phyloP scores from a whole-genome alignment of 2,329 filamentous ascomycete genomes.

The Colletotrichum sp. region DNA sequence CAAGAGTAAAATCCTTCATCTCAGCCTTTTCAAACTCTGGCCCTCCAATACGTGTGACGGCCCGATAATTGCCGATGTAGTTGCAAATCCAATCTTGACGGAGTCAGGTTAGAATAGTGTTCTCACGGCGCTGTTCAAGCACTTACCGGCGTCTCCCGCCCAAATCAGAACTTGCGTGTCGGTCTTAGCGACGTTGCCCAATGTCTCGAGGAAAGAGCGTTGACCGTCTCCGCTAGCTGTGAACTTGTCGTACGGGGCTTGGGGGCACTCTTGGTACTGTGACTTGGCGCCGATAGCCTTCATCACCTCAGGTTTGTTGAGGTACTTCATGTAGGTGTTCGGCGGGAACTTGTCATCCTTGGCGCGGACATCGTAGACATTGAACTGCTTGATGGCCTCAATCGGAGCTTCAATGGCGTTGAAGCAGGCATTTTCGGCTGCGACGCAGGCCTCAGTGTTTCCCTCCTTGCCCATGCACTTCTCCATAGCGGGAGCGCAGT shows the following conservation, averaged over 20 bases:
- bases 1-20: slow-evolving; percentile 46
- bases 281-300: slow-evolving; percentile 50
- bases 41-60: slow-evolving; percentile 34
- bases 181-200: slow-evolving; percentile 50
- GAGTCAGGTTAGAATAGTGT: too few relatives aligned
- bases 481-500: slow-evolving; percentile 25
- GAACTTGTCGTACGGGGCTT: slow-evolving; percentile 41
- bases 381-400: slow-evolving; percentile 35
- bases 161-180: slow-evolving; percentile 56
- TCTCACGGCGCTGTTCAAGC: too few relatives aligned
- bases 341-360: slow-evolving; percentile 42
- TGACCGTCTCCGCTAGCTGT: slow-evolving; percentile 43
- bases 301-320: slow-evolving; percentile 38
- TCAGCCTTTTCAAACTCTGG: slow-evolving; percentile 41
- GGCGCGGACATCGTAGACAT: slow-evolving; percentile 53
- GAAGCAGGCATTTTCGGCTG: slow-evolving; percentile 30
- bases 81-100: slow-evolving; percentile 67
- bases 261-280: slow-evolving; percentile 45
- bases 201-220: slow-evolving; percentile 47
- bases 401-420: slow-evolving; percentile 28
- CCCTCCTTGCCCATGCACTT: slow-evolving; percentile 24
- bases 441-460: slow-evolving; percentile 29
- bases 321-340: slow-evolving; percentile 44
- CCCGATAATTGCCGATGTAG: slow-evolving; percentile 51
- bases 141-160: slow-evolving; percentile 55